These are phyloP conservation scores for Vanilla planifolia DNA, from an alignment of 106 monocot genomes.

Conservation along the genomic window DNA sequence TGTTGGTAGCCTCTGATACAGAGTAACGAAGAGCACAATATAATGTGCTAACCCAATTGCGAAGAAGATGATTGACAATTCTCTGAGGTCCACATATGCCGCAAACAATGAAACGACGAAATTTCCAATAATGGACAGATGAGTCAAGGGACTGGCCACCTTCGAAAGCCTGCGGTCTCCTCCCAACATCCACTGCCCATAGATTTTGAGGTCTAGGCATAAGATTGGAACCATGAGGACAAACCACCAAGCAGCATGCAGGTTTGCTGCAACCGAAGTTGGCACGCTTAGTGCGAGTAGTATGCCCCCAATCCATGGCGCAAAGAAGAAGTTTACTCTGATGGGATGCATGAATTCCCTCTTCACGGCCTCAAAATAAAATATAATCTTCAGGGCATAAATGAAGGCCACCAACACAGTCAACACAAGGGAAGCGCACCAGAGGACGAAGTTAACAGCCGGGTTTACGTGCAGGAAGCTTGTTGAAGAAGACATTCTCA, in stretches of 20 bases:
- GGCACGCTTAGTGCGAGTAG: conserved; percentile 21
- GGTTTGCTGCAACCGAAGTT: neutral
- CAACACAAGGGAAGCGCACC: conserved; percentile 13
- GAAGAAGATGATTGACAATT: conserved; percentile 13
- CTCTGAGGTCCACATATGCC: neutral
- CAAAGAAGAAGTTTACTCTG: conserved; percentile 26
- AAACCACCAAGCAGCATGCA: conserved; percentile 7
- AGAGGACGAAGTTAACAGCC: conserved; percentile 17
- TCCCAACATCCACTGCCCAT: conserved; percentile 22
- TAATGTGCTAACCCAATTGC: conserved; percentile 17
- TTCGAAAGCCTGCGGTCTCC: conserved; percentile 16
- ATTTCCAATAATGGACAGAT: conserved; percentile 2
- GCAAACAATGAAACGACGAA: neutral
- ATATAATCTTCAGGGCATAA: conserved; percentile 18
- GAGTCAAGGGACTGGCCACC: conserved; percentile 1
- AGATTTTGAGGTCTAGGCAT: conserved; percentile 17
- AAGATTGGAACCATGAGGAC: conserved; percentile 15
- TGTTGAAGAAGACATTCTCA: conserved; percentile 33
- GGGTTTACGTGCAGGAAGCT: conserved; percentile 16
- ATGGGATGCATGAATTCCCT: conserved; percentile 22
- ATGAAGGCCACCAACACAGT: conserved; percentile 2
- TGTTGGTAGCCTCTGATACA: conserved; percentile 21
- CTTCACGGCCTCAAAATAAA: conserved; percentile 19
- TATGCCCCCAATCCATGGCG: conserved; percentile 25
- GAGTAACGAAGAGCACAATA: conserved; percentile 18